A percentile compares a stretch with the other conserved stretches of the same genome.
Conservation (phyloP, 2,329 filamentous ascomycete species). For the Rachicladosporium sp. region DNA sequence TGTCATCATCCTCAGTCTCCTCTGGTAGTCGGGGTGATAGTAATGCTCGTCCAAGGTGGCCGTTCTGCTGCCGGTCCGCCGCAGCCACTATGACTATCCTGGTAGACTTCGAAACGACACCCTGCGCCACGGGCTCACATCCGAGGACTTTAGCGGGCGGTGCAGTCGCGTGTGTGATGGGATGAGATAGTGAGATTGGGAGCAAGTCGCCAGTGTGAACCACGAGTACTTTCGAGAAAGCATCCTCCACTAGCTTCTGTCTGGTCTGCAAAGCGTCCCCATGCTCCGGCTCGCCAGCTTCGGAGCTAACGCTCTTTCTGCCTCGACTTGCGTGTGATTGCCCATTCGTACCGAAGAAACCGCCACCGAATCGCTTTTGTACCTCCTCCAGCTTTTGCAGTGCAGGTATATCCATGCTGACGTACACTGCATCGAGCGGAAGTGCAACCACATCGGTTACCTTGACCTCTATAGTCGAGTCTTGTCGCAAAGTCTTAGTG, state of each 20-base stretch:
- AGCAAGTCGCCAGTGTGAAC: conserved; percentile 77
- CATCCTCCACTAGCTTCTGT: conserved; percentile 48
- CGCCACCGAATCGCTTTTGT: conserved; percentile 67
- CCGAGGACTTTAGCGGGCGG: conserved; percentile 78
- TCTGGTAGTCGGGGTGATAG: conserved; percentile 22
- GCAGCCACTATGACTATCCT: conserved; percentile 69
- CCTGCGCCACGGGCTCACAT: conserved; percentile 92
- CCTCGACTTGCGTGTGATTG: conserved; percentile 9
- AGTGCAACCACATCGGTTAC: conserved; percentile 71
- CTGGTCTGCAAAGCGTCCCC: conserved; percentile 11
- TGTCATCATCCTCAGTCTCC: conserved; percentile 50
- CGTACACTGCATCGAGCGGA: conserved; percentile 71
- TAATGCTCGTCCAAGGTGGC: conserved; percentile 12
- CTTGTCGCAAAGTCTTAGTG: conserved; percentile 60
- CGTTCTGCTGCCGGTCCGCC: conserved; percentile 44
- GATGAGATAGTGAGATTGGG: conserved; percentile 67
- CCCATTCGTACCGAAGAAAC: conserved; percentile 30
- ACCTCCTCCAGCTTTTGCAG: conserved; percentile 70
- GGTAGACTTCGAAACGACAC: conserved; percentile 61
- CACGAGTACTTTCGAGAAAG: conserved; percentile 58
- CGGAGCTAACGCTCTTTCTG: conserved; percentile 12
- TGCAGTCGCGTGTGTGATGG: conserved; percentile 72
- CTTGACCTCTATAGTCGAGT: conserved; percentile 70
- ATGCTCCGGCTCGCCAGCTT: conserved; percentile 7
- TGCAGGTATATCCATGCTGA: conserved; percentile 71